Base-by-base conservation (phyloP, 352 stramenopile species). In the Lagenidium sp. region DNA sequence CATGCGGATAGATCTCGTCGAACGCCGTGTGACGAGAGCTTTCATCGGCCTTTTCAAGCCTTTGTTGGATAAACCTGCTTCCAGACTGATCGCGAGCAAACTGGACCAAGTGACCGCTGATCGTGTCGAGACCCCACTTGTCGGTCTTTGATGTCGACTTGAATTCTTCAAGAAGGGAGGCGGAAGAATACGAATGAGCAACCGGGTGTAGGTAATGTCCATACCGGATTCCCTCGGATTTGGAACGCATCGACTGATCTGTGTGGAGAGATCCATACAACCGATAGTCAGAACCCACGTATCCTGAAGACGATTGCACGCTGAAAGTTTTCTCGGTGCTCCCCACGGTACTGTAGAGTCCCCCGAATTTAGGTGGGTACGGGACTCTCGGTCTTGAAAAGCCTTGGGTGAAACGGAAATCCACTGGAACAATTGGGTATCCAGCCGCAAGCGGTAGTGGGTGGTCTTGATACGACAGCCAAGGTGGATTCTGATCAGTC, bases 61-160 rank as follows among this genome's bases (percentile, higher is more conserved):
- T 85, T 37, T 85, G 82, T 40, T 96, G 85, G 41, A 96, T 94
- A 36, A 94, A 94, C 7, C 85, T 65, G 19, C 74, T 91, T 0
- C 85, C 85, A 37, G 68, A 66, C 52, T 94, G 79, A 45, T 96
- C 85, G 39, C 84, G 82, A 6, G 85, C 77, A 41, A 96, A 94
- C 52, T 87, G 47, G 15, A 90, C 61, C 16, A 96, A 55, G 55
- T 95, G 82, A 3, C 85, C 85, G 49, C 82, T 79, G 46, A 94
- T 89, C 18, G 69, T 65, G 5, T 59, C 60, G 25, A 95, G 50
- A 44, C 82, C 81, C 80, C 80, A 92, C 58, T 87, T 89, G 41
- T 88, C 78, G 31, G 71, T 60, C 53, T 86, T 91, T 0, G 63
- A 53, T 4, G 64, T 49, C 19, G 57, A 65, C 41, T 77, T 85